A percentile compares a stretch with the other conserved stretches of the same genome.
Conservation (phyloP, 768 basidiomycete genomes). For the Psilocybe subaeruginosa region DNA sequence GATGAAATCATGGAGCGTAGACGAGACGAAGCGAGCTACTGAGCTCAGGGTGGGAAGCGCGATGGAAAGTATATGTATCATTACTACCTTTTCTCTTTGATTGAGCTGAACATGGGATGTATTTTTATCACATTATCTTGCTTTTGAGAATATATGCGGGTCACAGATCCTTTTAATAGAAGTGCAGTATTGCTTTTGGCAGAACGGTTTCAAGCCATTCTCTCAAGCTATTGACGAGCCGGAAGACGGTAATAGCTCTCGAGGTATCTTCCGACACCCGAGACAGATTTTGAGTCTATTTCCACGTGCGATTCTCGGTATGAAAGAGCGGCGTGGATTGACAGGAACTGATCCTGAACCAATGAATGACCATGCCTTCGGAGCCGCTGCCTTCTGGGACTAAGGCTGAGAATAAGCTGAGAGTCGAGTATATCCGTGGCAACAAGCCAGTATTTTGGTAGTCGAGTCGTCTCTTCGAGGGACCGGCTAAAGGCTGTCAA, state of each 20-base stretch:
- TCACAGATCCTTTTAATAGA: not conserved
- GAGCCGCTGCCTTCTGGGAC: slow-evolving; percentile 2
- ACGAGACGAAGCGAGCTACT: not conserved
- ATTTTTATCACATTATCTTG: not conserved
- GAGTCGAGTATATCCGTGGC: slow-evolving; percentile 14
- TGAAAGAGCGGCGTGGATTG: not conserved
- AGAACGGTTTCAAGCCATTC: not conserved
- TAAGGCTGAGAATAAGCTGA: not conserved
- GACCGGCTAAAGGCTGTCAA: slow-evolving; percentile 1
- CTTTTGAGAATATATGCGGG: not conserved
- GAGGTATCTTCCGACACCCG: not conserved
- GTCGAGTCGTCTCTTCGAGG: slow-evolving; percentile 1
- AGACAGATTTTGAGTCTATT: not conserved
- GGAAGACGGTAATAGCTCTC: not conserved
- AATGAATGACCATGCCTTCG: not conserved
- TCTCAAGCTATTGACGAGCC: not conserved
- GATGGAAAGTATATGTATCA: not conserved
- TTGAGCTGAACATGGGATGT: not conserved
- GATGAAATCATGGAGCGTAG: not conserved
- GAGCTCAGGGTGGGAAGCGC: no score
- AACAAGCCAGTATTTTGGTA: slow-evolving; percentile 16
- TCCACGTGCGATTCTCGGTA: not conserved
- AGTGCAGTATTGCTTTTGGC: not conserved
- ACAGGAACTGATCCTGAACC: not conserved
- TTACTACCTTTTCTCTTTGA: not conserved